phyloP scores from a whole-genome alignment of 768 basidiomycete species.

The Rhizopogon vinicolor region DNA sequence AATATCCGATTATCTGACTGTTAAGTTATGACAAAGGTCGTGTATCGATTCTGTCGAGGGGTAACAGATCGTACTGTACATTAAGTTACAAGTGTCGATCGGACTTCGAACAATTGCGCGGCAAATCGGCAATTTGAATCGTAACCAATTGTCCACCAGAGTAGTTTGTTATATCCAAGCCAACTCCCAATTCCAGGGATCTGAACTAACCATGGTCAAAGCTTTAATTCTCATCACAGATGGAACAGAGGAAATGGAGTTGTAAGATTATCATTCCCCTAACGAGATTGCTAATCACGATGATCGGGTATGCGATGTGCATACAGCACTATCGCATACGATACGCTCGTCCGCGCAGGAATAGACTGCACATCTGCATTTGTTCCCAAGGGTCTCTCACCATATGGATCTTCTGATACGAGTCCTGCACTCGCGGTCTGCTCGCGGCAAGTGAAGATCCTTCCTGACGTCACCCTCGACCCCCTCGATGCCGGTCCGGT shows the following conservation, averaged over 20 bases:
- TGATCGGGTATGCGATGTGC: not conserved
- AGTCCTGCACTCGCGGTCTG: constrained; percentile 52
- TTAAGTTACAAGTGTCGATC: too few species aligned
- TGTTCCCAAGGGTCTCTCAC: constrained; percentile 33
- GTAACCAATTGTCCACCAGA: too few species aligned
- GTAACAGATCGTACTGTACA: too few species aligned
- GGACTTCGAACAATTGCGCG: too few species aligned
- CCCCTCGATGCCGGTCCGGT: constrained; percentile 44
- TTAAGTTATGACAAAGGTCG: too few species aligned
- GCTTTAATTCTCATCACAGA: constrained; percentile 74
- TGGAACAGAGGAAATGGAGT: constrained; percentile 89
- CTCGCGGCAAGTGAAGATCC: constrained; percentile 69
- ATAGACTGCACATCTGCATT: constrained; percentile 63
- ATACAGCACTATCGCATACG: constrained; percentile 71
- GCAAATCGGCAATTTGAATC: too few species aligned
- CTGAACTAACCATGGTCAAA: constrained; percentile 8
- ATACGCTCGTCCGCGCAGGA: constrained; percentile 77
- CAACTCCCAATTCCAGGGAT: not conserved
- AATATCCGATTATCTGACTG: too few species aligned
- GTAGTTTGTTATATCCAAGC: not conserved
- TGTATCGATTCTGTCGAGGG: too few species aligned
- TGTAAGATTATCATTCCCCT: constrained; percentile 42
- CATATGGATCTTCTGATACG: constrained; percentile 18
- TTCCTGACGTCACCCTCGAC: constrained; percentile 59
- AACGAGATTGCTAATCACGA: not conserved